These are phyloP conservation scores for Leccinum incarnatum DNA, from an alignment of 768 basidiomycete species.

Conservation along the genomic window DNA sequence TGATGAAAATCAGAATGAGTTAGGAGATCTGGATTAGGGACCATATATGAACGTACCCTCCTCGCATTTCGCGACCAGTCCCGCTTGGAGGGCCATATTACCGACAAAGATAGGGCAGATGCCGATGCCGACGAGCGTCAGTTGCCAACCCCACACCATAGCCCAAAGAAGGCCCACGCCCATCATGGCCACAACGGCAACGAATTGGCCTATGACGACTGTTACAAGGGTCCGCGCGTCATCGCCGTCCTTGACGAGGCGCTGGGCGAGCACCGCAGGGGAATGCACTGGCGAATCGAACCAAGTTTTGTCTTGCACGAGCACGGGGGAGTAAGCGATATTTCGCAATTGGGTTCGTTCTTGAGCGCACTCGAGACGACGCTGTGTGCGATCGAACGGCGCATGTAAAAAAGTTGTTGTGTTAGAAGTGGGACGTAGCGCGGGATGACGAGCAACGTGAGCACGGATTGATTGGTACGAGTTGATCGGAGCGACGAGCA, in stretches of 20 bases:
- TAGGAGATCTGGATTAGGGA: not conserved
- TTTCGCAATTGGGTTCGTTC: constrained; percentile 47
- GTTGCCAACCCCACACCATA: constrained; percentile 79
- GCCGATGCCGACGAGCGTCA: constrained; percentile 87
- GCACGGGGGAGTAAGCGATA: constrained; percentile 51
- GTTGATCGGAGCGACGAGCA: too few species aligned
- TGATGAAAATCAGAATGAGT: constrained; percentile 4
- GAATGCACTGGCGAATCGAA: constrained; percentile 71
- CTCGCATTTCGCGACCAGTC: constrained; percentile 69
- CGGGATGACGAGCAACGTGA: too few species aligned
- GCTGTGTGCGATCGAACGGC: too few species aligned
- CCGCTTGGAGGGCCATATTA: constrained; percentile 71
- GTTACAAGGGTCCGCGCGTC: constrained; percentile 80
- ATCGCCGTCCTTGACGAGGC: constrained; percentile 84
- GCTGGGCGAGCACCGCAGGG: constrained; percentile 62
- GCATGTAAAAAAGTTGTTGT: too few species aligned
- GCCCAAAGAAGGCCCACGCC: constrained; percentile 87
- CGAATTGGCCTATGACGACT: constrained; percentile 64
- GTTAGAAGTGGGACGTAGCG: too few species aligned
- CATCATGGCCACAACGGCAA: constrained; percentile 74
- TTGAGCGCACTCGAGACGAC: too few species aligned
- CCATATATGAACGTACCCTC: constrained; percentile 50
- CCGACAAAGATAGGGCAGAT: constrained; percentile 82
- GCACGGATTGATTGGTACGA: too few species aligned
- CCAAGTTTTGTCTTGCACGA: constrained; percentile 82